Conservation (phyloP, 1,139 yeast species). For the Pichia sp. region DNA sequence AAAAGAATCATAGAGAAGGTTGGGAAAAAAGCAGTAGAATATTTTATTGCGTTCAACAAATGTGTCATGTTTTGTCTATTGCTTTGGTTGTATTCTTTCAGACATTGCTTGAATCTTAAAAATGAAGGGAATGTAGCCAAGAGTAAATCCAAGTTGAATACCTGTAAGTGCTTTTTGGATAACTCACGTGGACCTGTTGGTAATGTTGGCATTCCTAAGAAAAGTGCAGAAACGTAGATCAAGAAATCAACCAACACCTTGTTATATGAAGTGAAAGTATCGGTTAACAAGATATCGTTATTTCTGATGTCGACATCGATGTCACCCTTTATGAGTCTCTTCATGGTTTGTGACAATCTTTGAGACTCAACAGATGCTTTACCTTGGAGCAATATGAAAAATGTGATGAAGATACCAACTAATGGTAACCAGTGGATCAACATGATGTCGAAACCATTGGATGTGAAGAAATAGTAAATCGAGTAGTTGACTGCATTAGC, state of each 20-base stretch:
- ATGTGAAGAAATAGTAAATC: conserved; percentile 23
- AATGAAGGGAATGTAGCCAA: conserved; percentile 59
- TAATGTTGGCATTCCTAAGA: conserved; percentile 36
- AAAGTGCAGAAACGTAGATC: conserved; percentile 43
- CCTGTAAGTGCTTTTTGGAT: conserved; percentile 26
- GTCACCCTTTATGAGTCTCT: conserved; percentile 54
- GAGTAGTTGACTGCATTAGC: conserved; percentile 31
- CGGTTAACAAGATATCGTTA: conserved; percentile 78
- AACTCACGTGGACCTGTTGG: conserved; percentile 27
- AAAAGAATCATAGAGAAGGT: conserved; percentile 47
- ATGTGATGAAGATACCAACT: conserved; percentile 22
- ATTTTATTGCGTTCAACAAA: conserved; percentile 70
- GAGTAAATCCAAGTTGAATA: conserved; percentile 43
- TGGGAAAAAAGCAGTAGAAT: conserved; percentile 66
- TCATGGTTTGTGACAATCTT: conserved; percentile 46
- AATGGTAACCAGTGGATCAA: conserved; percentile 29
- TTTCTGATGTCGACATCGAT: conserved; percentile 61
- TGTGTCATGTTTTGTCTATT: conserved; percentile 49
- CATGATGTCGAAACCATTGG: conserved; percentile 19
- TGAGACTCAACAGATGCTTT: conserved; percentile 39
- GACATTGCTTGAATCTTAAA: conserved; percentile 79
- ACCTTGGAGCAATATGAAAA: conserved; percentile 19
- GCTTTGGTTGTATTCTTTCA: conserved; percentile 59
- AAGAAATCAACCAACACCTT: conserved; percentile 72
- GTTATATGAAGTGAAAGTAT: conserved; percentile 75